Evolutionary conservation across 202 grass and related monocot species (phyloP).

Genomic region (Carex arenaria): DNA sequence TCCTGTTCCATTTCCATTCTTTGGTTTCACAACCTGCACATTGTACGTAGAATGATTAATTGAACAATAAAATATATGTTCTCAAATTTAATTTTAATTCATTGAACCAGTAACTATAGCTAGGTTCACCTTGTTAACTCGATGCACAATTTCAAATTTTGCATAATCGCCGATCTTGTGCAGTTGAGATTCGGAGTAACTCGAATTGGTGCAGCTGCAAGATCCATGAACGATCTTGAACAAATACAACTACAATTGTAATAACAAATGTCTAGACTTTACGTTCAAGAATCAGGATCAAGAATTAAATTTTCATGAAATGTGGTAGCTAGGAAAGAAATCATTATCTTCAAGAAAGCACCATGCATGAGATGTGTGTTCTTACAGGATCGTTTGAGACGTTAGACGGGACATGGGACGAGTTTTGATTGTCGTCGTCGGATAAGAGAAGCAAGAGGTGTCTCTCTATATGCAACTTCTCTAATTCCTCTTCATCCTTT

Average conservation of each 20-base stretch:
- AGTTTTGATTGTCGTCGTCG: neutral
- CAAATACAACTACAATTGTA: neutral
- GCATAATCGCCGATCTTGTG: neutral
- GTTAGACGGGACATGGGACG: neutral
- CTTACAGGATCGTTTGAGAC: slow-evolving; percentile 7
- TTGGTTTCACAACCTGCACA: neutral
- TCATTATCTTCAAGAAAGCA: neutral
- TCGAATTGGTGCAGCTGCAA: neutral
- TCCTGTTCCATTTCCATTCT: slow-evolving; percentile 2
- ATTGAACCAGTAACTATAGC: neutral
- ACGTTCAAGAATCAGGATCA: neutral
- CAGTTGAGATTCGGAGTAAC: neutral
- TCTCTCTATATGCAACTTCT: neutral
- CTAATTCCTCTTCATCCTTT: slow-evolving; percentile 2
- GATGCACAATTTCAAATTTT: neutral
- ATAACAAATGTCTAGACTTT: neutral
- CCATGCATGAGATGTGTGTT: neutral
- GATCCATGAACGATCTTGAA: neutral
- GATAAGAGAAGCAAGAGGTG: slow-evolving; percentile 1
- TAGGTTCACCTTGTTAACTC: neutral
- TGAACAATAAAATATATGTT: neutral
- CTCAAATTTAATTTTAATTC: neutral
- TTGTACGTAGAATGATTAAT: neutral
- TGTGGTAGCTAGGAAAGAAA: neutral
- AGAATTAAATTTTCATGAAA: neutral